Base-by-base conservation (phyloP, 1,139 yeast genomes). In the Diutina catenulata region DNA sequence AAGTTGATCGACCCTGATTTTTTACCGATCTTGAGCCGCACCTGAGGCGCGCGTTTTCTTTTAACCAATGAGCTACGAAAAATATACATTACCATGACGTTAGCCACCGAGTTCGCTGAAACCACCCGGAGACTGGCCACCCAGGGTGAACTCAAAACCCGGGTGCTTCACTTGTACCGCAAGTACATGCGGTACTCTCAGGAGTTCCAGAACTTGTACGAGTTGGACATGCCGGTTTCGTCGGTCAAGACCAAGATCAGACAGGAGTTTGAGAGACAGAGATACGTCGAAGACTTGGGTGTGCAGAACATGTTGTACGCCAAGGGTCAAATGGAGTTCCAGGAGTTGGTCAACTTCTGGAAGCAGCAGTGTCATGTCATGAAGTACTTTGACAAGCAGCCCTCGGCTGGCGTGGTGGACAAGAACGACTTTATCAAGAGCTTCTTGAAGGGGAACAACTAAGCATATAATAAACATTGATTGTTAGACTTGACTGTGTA, bases 311-410 rank as follows among this genome's bases (percentile, higher is more conserved):
- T 81, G 14, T 66, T 83, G 42, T 74, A 76, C 49, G 76, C 81
- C 66, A 80, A 81, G 64, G 94, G 93, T 6, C 91, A 82, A 52
- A 82, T 82, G 91, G 95, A 84, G 59, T 84, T 77, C 59, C 95
- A 84, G 56, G 95, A 84, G 56, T 71, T 83, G 53, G 69, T 80
- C 51, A 84, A 84, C 62, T 84, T 83, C 65, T 84, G 95, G 95
- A 84, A 84, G 59, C 94, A 84, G 64, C 80, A 76, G 53, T 75
- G 91, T 49, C 94, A 84, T 59, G 87, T 84, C 29, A 67, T 81
- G 75, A 76, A 80, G 61, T 83, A 77, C 63, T 83, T 83, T 50
- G 83, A 78, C 49, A 77, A 76, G 50, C 81, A 74, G 57, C 70
- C 71, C 40, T 60, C 61, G 36, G 70, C 75, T 49, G 68, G 63